These are phyloP conservation scores for Candida schatavii DNA, from an alignment of 805 yeast genomes.

Conservation along the genomic window DNA sequence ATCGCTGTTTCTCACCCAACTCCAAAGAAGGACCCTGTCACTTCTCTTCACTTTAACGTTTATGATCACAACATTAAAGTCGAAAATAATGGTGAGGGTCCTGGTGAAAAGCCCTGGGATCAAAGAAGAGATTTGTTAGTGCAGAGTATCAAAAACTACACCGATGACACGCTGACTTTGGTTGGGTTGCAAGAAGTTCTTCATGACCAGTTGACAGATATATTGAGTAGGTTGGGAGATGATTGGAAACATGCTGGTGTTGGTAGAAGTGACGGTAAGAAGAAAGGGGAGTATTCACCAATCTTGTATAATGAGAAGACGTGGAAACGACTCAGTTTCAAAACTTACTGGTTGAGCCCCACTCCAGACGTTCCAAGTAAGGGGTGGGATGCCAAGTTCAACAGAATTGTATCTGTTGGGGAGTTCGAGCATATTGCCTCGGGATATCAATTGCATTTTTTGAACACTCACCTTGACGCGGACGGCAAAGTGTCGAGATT, in stretches of 20 bases:
- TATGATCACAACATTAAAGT: constrained; percentile 4
- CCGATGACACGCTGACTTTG: constrained; percentile 9
- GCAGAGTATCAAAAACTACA: constrained; percentile 9
- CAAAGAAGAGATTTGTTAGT: constrained; percentile 13
- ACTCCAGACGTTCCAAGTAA: constrained; percentile 8
- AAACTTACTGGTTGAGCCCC: constrained; percentile 10
- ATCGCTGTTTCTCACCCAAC: neutral
- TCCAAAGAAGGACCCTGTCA: neutral
- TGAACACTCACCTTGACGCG: constrained; percentile 13
- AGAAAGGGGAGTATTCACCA: constrained; percentile 7
- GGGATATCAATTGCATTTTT: constrained; percentile 9
- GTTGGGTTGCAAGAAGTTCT: constrained; percentile 45
- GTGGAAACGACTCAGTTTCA: constrained; percentile 1
- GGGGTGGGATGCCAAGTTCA: constrained; percentile 10
- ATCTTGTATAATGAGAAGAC: constrained; percentile 2
- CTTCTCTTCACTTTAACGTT: neutral
- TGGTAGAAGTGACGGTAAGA: constrained; percentile 5
- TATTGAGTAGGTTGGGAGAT: constrained; percentile 31
- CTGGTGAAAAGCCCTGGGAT: constrained; percentile 15
- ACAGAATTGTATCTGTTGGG: constrained; percentile 12
- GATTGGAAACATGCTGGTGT: constrained; percentile 8
- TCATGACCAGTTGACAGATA: constrained; percentile 38
- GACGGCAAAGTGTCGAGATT: constrained; percentile 10
- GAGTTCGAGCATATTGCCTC: constrained; percentile 8
- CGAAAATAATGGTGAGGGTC: neutral